Evolutionary conservation across 2,329 filamentous ascomycete species (phyloP), one percentile per base, ranked within the genome.

Genomic region (Dichotomopilus funicola): DNA sequence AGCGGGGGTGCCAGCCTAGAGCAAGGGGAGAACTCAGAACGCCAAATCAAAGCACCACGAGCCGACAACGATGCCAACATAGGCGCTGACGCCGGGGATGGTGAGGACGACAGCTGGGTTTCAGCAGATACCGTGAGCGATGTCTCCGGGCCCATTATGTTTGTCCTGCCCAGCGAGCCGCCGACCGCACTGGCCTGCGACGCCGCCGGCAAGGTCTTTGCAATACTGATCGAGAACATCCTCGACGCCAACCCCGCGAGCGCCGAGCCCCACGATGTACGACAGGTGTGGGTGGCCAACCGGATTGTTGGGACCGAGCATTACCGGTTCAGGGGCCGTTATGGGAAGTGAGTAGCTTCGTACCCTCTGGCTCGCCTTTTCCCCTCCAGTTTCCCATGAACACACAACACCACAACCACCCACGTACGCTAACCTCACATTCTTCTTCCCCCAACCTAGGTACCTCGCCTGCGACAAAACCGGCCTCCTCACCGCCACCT

Each of bases 221-320:
- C 88, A 5, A 84, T 88, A 63, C 75, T 79, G 11, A 75, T 99
- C 49, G 90, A 95, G 75, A 96, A 97, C 68, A 86, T 96, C 38
- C 81, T 96, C 58, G 91, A 96, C 55, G 84, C 78, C 33, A 87
- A 95, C 67, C 81, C 89, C 3, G 71, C 79, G n/a, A 96, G 85
- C 5, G 90, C 92, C 7, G 94, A 99, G 73, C 94, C 94, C 49
- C 91, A 96, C 71, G 91, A 97, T 70, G 91, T 97, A 58, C 79
- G 92, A 58, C 91, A 96, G 74, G 94, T 99, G 12, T 99, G 92
- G 89, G 83, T 97, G 61, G 90, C 89, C 58, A 95, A 88, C 64
- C 82, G 81, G 62, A 86, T 96, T 10, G 82, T 86, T 0, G 92
- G 92, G 3, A 92, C 88, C 1, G 89, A 95, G 61, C 79, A 80